Evolutionary conservation across 2,329 filamentous ascomycete genomes (phyloP), one percentile per base, ranked within the genome.

Genomic region (Claviceps pazoutovae): DNA sequence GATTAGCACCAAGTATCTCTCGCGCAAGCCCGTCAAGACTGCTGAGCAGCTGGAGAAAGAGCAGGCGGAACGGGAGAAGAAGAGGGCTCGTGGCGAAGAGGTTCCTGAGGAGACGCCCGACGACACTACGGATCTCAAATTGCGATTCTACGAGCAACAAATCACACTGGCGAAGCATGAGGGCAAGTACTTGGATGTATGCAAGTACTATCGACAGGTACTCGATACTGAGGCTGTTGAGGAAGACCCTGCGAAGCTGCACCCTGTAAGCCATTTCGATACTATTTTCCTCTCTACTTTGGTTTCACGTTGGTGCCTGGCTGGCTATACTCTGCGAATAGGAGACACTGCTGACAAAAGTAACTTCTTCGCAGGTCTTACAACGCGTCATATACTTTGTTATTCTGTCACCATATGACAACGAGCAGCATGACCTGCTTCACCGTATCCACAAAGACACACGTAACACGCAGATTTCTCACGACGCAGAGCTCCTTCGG

Each of bases 321-420:
- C 9, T 34, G 9, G 30, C 30, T 34, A 30, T 30, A 9, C 7
- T 9, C 26, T 30, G 26, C 26, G 4, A 36, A 26, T 37, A 16
- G 16, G 8, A 11, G 14, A 37, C 14, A 36, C 3, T 30, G 19
- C 48, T 50, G 41, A 50, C 30, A 37, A 17, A 13, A 34, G 9
- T 17, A 8, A 23, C 17, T 13, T n/a, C n/a, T 17, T 21, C 21
- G 45, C 37, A 94, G 88, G 82, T 89, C 17, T 79, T 98, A 44
- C 89, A 95, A 73, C 83, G 93, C 63, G 89, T 97, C 66, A 90
- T 97, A 70, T 97, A 95, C 78, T 98, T 95, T 69, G 83, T 95
- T 66, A 93, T 97, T 58, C 85, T 98, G 49, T 87, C 93, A 7
- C 90, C 93, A 7, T 89, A 97, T 70, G 91, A 98, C 73, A 98